Evolutionary conservation across 257 asterid genomes (phyloP).

Genomic region (Verbascum thapsus): DNA sequence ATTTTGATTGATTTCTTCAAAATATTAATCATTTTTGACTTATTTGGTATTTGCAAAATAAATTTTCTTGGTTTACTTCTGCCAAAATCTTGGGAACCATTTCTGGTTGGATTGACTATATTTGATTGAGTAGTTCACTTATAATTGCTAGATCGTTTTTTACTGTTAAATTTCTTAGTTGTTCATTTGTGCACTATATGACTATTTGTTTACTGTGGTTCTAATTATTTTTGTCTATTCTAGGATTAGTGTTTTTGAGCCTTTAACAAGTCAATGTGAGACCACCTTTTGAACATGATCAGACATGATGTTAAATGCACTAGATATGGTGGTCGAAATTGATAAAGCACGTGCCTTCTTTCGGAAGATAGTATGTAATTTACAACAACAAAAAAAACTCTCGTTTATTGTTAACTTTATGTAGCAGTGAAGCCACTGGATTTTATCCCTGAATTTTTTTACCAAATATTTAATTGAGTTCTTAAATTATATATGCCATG

Average conservation of each 20-base stretch:
- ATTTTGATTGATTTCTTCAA: slow-evolving; percentile 6
- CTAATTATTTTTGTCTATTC: neutral
- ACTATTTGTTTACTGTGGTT: neutral
- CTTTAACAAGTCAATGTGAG: neutral
- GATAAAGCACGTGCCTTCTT: too few relatives aligned
- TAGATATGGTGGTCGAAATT: too few relatives aligned
- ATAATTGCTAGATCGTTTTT: slow-evolving; percentile 5
- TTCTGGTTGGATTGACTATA: neutral
- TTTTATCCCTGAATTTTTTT: too few relatives aligned
- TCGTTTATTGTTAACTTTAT: too few relatives aligned
- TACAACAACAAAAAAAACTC: too few relatives aligned
- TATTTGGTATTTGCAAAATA: neutral
- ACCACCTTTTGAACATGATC: neutral
- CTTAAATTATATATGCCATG: too few relatives aligned
- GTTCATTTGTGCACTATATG: neutral
- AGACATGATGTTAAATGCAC: too few relatives aligned
- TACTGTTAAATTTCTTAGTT: neutral
- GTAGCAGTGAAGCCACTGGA: too few relatives aligned
- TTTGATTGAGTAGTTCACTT: neutral
- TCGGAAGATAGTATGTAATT: too few relatives aligned
- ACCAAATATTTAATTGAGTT: too few relatives aligned
- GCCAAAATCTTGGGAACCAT: slow-evolving; percentile 1
- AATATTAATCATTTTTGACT: slow-evolving; percentile 11
- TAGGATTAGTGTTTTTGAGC: neutral
- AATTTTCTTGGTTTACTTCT: slow-evolving; percentile 18